phyloP scores from a whole-genome alignment of 2,329 filamentous ascomycete genomes.

The Pseudocercospora macadamiae region DNA sequence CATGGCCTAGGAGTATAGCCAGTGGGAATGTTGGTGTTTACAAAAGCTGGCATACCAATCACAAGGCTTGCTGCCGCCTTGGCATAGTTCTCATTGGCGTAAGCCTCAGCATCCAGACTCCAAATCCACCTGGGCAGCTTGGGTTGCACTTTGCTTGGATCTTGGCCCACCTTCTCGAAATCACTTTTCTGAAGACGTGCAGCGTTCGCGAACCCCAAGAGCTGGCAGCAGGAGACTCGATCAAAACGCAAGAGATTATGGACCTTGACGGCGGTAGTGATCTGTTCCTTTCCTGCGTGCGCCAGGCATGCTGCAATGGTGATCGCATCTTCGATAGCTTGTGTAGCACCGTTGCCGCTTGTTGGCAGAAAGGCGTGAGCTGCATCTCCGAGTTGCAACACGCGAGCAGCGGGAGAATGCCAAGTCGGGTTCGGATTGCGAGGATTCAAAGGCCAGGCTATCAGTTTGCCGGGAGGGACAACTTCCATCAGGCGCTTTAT shows the following conservation, averaged over 20 bases:
- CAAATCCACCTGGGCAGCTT: slow-evolving; percentile 29
- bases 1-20: slow-evolving; percentile 20
- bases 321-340: slow-evolving; percentile 57
- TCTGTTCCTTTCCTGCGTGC: slow-evolving; percentile 45
- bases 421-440: slow-evolving; percentile 57
- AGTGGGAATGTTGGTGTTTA: slow-evolving; percentile 27
- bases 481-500: slow-evolving; percentile 50
- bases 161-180: slow-evolving; percentile 17
- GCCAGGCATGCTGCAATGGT: slow-evolving; percentile 52
- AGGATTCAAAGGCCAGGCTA: slow-evolving; percentile 61
- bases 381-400: slow-evolving; percentile 57
- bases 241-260: slow-evolving; percentile 39
- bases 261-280: slow-evolving; percentile 36
- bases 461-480: slow-evolving; percentile 37
- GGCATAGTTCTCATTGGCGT: slow-evolving; percentile 25
- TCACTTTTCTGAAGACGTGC: slow-evolving; percentile 29
- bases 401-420: slow-evolving; percentile 53
- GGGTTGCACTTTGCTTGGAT: slow-evolving; percentile 21
- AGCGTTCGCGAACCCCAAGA: slow-evolving; percentile 30
- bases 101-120: slow-evolving; percentile 25
- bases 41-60: slow-evolving; percentile 16
- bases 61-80: slow-evolving; percentile 18
- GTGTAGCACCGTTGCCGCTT: slow-evolving; percentile 57
- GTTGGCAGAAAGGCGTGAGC: slow-evolving; percentile 59
- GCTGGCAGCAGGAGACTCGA: slow-evolving; percentile 28